Evolutionary conservation across 1,139 yeast species (phyloP), one percentile per base, ranked within the genome.

Genomic region (Nakaseomyces kungkrabaensis): DNA sequence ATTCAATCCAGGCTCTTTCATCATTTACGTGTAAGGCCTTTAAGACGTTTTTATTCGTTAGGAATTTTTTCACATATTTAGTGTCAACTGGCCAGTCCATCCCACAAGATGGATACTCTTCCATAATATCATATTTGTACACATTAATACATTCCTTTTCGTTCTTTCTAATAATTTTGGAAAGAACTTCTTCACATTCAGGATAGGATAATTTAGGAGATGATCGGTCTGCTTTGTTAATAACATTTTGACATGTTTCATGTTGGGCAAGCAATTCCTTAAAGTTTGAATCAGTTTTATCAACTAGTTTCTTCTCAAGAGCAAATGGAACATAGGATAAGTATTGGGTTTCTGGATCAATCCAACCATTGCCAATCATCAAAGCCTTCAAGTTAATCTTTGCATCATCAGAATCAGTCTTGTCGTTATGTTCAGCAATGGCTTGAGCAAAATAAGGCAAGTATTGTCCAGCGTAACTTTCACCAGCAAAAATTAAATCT

Each of bases 391-490:
- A 64, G 51, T 82, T 72, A 54, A 77, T 69, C 1, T 58, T 54
- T 11, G 56, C 53, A 22, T 64, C 58, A 1, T 57, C 59, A 4
- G 56, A 48, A 1, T 55, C 54, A 1, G 40, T 45, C 4, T 68
- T 58, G 46, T 69, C 67, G 61, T 81, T 79, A 47, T 76, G 66
- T 1, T 76, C 69, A 49, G 79, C 59, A 17, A 90, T 74, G 1
- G 79, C 81, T 46, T 76, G 70, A 0, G 94, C 95, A 52, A 90
- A 77, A 66, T 85, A 87, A 1, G 98, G 98, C 51, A 92, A 85
- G 65, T 88, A 92, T 66, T 92, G 97, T 26, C 99, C 99, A 1
- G 98, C 97, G 69, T 83, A 94, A 58, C 96, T 86, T 68, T 92
- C 98, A 27, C 99, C 99, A 0, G 96, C 95, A 46, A 92, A 67